Base-by-base conservation (phyloP, 768 basidiomycete species). In the Brasilioporus rufonigricans region DNA sequence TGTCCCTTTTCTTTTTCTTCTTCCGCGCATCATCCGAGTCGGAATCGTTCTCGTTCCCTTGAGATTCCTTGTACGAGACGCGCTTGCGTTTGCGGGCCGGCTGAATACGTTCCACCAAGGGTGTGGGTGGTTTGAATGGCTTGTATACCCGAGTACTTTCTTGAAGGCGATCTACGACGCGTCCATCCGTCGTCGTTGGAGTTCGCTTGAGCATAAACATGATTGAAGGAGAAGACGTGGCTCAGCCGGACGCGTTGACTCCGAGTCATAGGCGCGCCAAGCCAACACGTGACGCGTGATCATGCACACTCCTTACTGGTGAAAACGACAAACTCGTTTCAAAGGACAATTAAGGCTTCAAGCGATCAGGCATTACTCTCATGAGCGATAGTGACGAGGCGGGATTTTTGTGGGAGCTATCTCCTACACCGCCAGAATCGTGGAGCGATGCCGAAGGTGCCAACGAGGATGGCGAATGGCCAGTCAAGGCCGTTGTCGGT, bases 71-170 rank as follows among this genome's bases (percentile, higher is more conserved):
- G 77, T 96, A 96, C 0, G 88, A 91, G 23, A 93, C 85, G 13
- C 90, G 85, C 65, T 92, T 95, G 47, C 93, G 84, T 69, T 96
- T 97, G 24, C 93, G 81, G 60, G 78, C 78, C 0, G 85, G 87
- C 61, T 87, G 86, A 7, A 74, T 71, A 33, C 83, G 82, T 43
- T 82, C 80, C 21, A 62, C 66, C 12, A 76, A 64, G 27, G 75
- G 61, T 1, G 84, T 79, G 5, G 91, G 91, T 1, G 86, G 75
- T 66, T 91, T 92, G 77, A 92, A 93, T 0, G 89, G 91, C 62
- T 86, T 85, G 74, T 84, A 86, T 27, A 92, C 72, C 45, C 89
- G 84, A 16, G 72, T 76, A 62, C 86, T 90, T 66, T 90, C 90
- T 49, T 83, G 82, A 0, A 88, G 79, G 60, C 84, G 77, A 62